phyloP scores from a whole-genome alignment of 805 yeast genomes.

The Kregervanrija pseudodelftensis region DNA sequence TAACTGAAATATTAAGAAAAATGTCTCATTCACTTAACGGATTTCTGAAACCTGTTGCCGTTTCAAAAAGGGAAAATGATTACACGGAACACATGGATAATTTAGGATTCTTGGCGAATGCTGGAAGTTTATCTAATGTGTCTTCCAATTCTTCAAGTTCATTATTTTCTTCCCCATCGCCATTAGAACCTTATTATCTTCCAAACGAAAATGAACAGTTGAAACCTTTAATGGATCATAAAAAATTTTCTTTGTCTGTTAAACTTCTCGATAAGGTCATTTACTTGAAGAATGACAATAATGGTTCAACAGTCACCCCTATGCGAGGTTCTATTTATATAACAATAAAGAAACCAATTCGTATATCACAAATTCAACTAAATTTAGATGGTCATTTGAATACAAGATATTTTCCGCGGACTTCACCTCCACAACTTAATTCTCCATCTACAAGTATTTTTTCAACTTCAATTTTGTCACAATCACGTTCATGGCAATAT shows the following conservation, averaged over 20 bases:
- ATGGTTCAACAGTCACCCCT: conserved; percentile 7
- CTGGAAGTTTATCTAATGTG: neutral
- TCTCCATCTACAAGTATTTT: neutral
- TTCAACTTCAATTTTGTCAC: conserved; percentile 1
- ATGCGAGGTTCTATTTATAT: conserved; percentile 18
- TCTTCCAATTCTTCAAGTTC: conserved; percentile 1
- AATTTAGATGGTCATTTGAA: conserved; percentile 11
- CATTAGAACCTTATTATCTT: conserved; percentile 1
- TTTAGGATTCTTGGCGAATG: too few relatives aligned
- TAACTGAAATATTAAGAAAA: too few relatives aligned
- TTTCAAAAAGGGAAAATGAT: too few relatives aligned
- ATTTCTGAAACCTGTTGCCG: too few relatives aligned
- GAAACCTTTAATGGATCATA: neutral
- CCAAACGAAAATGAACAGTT: conserved; percentile 4
- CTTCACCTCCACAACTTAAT: conserved; percentile 1
- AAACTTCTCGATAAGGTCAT: conserved; percentile 9
- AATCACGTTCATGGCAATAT: conserved; percentile 9
- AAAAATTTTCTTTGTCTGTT: conserved; percentile 3
- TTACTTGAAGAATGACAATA: conserved; percentile 7
- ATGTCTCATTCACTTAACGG: too few relatives aligned
- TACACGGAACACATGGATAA: too few relatives aligned
- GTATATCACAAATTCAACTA: conserved; percentile 9
- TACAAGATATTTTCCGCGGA: conserved; percentile 2
- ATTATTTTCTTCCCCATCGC: neutral
- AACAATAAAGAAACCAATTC: conserved; percentile 11